Conservation (phyloP, 768 basidiomycete species). For the Mycena olivaceomarginata region DNA sequence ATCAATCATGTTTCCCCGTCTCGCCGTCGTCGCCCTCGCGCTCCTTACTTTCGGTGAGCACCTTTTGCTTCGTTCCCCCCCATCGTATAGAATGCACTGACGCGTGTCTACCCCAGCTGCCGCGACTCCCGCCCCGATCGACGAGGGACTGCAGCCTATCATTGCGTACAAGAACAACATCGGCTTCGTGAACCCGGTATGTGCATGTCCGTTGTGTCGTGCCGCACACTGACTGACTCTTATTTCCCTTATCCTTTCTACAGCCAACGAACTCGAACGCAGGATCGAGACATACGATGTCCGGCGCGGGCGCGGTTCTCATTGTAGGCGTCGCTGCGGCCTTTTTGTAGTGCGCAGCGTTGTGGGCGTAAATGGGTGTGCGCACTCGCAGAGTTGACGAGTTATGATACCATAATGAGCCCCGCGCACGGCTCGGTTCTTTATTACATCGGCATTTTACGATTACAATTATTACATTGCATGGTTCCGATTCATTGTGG, state of each 20-base stretch:
- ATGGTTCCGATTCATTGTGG: background rate
- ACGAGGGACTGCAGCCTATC: slow-evolving; percentile 46
- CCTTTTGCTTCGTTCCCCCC: too few relatives aligned
- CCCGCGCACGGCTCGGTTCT: slow-evolving; percentile 30
- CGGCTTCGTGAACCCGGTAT: slow-evolving; percentile 44
- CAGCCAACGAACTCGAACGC: slow-evolving; percentile 38
- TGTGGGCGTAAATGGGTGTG: background rate
- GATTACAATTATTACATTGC: background rate
- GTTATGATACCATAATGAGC: slow-evolving; percentile 39
- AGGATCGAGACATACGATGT: slow-evolving; percentile 14
- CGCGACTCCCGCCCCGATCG: slow-evolving; percentile 48
- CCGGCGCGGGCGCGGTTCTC: slow-evolving; percentile 11
- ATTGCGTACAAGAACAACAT: slow-evolving; percentile 53
- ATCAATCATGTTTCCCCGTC: slow-evolving; percentile 35
- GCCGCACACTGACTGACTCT: background rate
- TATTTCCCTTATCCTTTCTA: background rate
- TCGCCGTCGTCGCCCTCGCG: slow-evolving; percentile 23
- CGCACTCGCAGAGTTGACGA: background rate
- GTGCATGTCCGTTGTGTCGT: background rate
- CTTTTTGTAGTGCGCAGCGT: background rate
- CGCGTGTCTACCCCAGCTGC: background rate
- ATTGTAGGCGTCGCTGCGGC: slow-evolving; percentile 20
- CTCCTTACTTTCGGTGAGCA: slow-evolving; percentile 26
- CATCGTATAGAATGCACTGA: slow-evolving; percentile 4
- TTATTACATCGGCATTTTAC: slow-evolving; percentile 24